Percentiles rank a stretch among this genome's conserved stretches.
Conservation (phyloP, 192 early-diverging fungal genomes). For the Rhizophagus prolifer region DNA sequence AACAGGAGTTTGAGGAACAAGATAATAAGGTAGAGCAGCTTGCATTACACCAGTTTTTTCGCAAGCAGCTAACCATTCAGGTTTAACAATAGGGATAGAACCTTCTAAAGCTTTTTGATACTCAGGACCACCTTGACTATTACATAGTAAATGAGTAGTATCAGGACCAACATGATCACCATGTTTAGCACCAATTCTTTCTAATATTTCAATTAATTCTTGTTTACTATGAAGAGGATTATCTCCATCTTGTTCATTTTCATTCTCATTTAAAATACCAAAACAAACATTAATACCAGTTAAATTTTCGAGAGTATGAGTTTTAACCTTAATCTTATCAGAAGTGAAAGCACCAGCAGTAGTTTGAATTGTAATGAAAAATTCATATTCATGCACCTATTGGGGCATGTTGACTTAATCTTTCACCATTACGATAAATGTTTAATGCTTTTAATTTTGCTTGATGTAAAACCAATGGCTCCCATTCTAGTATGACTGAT, state of each 20-base stretch:
- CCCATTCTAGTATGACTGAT: conserved; percentile 88
- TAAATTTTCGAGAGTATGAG: conserved; percentile 94
- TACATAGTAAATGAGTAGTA: conserved; percentile 91
- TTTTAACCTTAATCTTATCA: conserved; percentile 73
- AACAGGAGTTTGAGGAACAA: conserved; percentile 32
- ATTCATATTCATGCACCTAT: conserved; percentile 77
- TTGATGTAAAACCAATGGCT: conserved; percentile 78
- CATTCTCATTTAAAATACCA: conserved; percentile 74
- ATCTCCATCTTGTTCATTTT: conserved; percentile 32
- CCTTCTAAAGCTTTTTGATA: conserved; percentile 84
- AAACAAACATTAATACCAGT: conserved; percentile 97
- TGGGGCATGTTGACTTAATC: conserved; percentile 64
- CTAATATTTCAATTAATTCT: conserved; percentile 71
- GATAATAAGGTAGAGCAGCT: conserved; percentile 59
- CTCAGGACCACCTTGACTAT: conserved; percentile 77
- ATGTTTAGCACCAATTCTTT: conserved; percentile 85
- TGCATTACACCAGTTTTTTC: conserved; percentile 89
- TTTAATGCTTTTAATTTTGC: conserved; percentile 85
- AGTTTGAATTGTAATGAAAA: conserved; percentile 88
- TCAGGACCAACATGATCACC: conserved; percentile 80
- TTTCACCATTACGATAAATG: conserved; percentile 86
- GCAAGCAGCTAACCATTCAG: conserved; percentile 93
- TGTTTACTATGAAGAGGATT: conserved; percentile 55
- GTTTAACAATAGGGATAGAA: conserved; percentile 94
- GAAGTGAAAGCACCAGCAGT: conserved; percentile 83